Evolutionary conservation across 805 yeast genomes (phyloP), one percentile per base, ranked within the genome.

Genomic region (Lipomyces lipofer): DNA sequence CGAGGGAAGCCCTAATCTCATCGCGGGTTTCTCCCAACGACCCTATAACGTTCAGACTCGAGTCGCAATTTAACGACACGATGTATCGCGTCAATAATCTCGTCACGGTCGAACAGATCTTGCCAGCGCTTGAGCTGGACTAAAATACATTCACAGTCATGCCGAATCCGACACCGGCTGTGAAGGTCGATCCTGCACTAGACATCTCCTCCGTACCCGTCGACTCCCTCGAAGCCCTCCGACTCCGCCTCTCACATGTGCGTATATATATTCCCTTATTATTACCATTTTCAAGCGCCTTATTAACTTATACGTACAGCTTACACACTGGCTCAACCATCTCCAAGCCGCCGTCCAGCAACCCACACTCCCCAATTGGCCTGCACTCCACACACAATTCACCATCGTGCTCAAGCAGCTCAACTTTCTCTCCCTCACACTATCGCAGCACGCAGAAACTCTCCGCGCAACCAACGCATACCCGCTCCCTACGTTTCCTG

Each of bases 401-500:
- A 88, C 83, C 63, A 88, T 91, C 25, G 79, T 89, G 7, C 69
- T 91, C 29, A 86, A 96, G 13, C 98, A 94, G 67, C 73, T 92
- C 43, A 80, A 81, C 40, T 84, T 96, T 1, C 78, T 92, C n/a
- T 81, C 95, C 0, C 71, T 79, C 4, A 84, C 88, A 1, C 67
- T 94, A 22, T 81, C 83, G 38, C 76, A 78, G 51, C 82, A 85
- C 64, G 77, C 80, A 5, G 84, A 79, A 2, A 69, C 78, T 0
- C 73, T 94, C 24, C 77, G 78, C 43, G 71, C 80, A 4, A 83
- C 95, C 0, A 89, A 87, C 48, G 91, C 84, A 1, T 92, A 81
- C 65, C 99, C 99, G 1, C 73, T 88, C 50, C 85, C 91, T 0
- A 78, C 79, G 19, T 94, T 92, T 67, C 97, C 97, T 7, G 81